Evolutionary conservation across 495 filamentous ascomycete genomes (phyloP), one percentile per base, ranked within the genome.

Genomic region (Thermothielavioides terrestris): DNA sequence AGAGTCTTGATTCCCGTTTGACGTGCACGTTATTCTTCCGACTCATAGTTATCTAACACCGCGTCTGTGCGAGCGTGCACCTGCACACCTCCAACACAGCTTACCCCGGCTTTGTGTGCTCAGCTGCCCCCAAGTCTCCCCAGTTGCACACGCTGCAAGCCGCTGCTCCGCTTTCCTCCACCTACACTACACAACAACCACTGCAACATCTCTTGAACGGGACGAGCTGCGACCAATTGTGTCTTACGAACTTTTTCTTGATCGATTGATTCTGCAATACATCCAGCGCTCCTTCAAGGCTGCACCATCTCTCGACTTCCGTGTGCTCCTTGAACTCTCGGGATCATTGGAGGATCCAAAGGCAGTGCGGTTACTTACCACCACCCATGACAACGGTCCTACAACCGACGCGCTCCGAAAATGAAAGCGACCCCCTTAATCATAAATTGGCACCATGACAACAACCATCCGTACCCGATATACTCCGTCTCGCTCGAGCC

Each of bases 401-500:
- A 25, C 54, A 32, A 39, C 46, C 47, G 36, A 43, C 40, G 23
- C 34, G 39, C 56, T 52, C 61, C 52, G 72, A 80, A 61, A 58
- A 95, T 95, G 89, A 94, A 88, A 77, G 86, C 86, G 53, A 81
- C 86, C 59, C 88, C 90, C 58, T 76, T 97, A 46, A 86, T 95
- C 53, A 86, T 95, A 65, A 83, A 88, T 68, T 96, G 92, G 92
- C 94, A 96, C 67, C 90, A 95, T 67, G 87, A 94, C 57, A 86
- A 95, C 54, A 87, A 90, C 56, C 94, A 94, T 69, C 77, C 84
- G 17, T 59, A 63, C 54, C 90, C 91, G 40, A 90, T 97, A 56
- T 97, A 95, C 66, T 95, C 90, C 26, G 86, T 87, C 56, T 89
- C 96, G 69, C 97, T 96, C 68, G 88, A 97, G 60, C 86, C 87